Evolutionary conservation across 2,329 filamentous ascomycete genomes (phyloP).

Genomic region (Pyrenophora teres): DNA sequence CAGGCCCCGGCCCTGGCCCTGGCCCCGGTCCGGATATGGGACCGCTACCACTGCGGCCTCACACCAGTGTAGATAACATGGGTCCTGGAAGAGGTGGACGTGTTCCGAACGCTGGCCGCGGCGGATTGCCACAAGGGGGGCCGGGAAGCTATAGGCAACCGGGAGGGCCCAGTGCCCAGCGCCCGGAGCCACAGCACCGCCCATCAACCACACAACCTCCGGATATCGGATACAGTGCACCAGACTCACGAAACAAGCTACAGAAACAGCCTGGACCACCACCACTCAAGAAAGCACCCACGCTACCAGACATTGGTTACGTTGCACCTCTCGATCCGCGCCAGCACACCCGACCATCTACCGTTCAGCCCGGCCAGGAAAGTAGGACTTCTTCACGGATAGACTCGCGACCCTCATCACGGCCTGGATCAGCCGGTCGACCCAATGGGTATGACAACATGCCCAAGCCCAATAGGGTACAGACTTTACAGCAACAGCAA

Average conservation of each 20-base stretch:
- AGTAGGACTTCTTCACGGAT: constrained; percentile 34
- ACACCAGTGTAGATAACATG: constrained; percentile 45
- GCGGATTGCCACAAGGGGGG: constrained; percentile 39
- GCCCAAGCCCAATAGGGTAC: constrained; percentile 31
- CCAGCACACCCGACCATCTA: constrained; percentile 44
- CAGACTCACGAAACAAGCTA: constrained; percentile 52
- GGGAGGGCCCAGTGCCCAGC: constrained; percentile 45
- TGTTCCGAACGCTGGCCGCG: constrained; percentile 34
- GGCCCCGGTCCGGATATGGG: constrained; percentile 31
- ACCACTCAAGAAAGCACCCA: constrained; percentile 39
- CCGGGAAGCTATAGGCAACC: constrained; percentile 46
- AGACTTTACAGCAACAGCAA: constrained; percentile 30
- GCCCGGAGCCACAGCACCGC: constrained; percentile 38
- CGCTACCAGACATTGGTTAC: constrained; percentile 46
- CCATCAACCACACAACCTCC: constrained; percentile 49
- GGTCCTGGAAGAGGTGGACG: constrained; percentile 41
- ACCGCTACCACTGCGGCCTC: constrained; percentile 43
- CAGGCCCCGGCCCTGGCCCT: constrained; percentile 20
- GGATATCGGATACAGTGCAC: constrained; percentile 51
- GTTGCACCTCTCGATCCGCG: constrained; percentile 43
- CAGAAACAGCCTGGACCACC: constrained; percentile 44
- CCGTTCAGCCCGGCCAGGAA: constrained; percentile 42
- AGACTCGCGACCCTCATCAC: constrained; percentile 27
- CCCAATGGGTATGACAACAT: constrained; percentile 30
- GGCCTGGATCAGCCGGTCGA: constrained; percentile 40